Evolutionary conservation across 2,329 filamentous ascomycete genomes (phyloP).

Genomic region (Aspergillus fumigatiaffinis): DNA sequence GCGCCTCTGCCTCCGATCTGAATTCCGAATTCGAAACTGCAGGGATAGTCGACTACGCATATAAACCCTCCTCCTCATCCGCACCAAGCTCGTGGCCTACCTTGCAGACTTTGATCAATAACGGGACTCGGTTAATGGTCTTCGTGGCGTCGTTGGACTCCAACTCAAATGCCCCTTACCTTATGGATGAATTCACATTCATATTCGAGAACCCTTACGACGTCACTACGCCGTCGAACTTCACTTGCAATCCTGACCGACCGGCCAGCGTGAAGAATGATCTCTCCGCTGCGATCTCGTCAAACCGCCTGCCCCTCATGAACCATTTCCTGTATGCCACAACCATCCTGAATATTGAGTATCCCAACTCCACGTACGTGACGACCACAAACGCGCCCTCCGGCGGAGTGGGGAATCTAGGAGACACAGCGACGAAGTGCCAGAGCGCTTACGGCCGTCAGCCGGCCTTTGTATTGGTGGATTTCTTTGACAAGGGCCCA

Average conservation of each 20-base stretch:
- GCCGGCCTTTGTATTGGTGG: slow-evolving; percentile 73
- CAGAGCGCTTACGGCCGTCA: slow-evolving; percentile 55
- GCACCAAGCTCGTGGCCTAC: slow-evolving; percentile 62
- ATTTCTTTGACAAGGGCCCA: slow-evolving; percentile 72
- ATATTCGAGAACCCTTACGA: slow-evolving; percentile 72
- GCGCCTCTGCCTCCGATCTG: slow-evolving; percentile 53
- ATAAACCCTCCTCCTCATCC: slow-evolving; percentile 48
- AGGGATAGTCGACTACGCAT: slow-evolving; percentile 60
- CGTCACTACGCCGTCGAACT: slow-evolving; percentile 58
- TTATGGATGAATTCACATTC: slow-evolving; percentile 42
- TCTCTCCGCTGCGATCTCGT: slow-evolving; percentile 48
- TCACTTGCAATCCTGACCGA: slow-evolving; percentile 68
- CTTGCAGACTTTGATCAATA: slow-evolving; percentile 63
- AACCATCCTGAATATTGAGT: slow-evolving; percentile 52
- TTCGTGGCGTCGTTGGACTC: slow-evolving; percentile 57
- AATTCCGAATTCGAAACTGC: slow-evolving; percentile 53
- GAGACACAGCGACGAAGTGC: slow-evolving; percentile 50
- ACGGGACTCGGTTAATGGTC: slow-evolving; percentile 62
- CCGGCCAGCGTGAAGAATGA: slow-evolving; percentile 53
- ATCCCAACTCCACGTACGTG: slow-evolving; percentile 60
- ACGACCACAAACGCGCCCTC: slow-evolving; percentile 62
- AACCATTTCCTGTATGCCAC: slow-evolving; percentile 74
- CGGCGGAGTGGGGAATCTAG: slow-evolving; percentile 52
- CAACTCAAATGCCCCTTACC: slow-evolving; percentile 37
- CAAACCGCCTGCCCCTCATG: slow-evolving; percentile 64